Evolutionary conservation across 768 basidiomycete genomes (phyloP).

Genomic region (Gelatoporia subvermispora): DNA sequence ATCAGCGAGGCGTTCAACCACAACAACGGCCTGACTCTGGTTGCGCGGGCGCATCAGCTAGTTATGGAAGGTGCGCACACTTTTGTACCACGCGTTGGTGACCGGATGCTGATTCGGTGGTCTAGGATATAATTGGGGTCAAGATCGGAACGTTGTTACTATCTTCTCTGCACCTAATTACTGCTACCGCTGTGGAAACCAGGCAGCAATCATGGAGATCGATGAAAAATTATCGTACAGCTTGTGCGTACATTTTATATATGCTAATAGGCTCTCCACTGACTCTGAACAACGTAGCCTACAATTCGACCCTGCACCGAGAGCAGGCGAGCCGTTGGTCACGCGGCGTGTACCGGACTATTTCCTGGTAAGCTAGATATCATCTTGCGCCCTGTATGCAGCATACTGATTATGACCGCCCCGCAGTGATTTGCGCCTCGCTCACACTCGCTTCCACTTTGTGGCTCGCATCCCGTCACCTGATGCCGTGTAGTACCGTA

Average conservation of each 20-base stretch:
- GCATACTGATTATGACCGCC: neutral
- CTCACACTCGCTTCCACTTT: constrained; percentile 7
- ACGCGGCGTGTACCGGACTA: constrained; percentile 93
- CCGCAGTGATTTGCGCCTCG: constrained; percentile 17
- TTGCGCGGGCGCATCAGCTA: constrained; percentile 90
- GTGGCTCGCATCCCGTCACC: constrained; percentile 2
- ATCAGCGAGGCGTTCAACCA: constrained; percentile 99
- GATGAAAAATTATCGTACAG: constrained; percentile 96
- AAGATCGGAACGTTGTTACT: constrained; percentile 98
- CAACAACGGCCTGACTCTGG: constrained; percentile 95
- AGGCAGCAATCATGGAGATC: constrained; percentile 99
- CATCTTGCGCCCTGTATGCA: neutral
- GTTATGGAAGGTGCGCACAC: constrained; percentile 86
- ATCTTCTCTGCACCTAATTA: constrained; percentile 99
- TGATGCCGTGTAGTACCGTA: constrained; percentile 23
- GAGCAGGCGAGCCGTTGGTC: constrained; percentile 97
- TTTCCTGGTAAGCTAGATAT: constrained; percentile 63
- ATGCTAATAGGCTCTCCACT: constrained; percentile 2
- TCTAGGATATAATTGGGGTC: constrained; percentile 92
- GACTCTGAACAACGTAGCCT: constrained; percentile 51
- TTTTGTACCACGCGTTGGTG: neutral
- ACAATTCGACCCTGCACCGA: constrained; percentile 99
- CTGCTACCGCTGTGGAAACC: constrained; percentile 99
- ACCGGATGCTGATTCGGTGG: constrained; percentile 5
- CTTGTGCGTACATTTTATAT: constrained; percentile 53